These are phyloP conservation scores for Colletotrichum sp. DNA, from an alignment of 2,329 filamentous ascomycete genomes.

Conservation along the genomic window DNA sequence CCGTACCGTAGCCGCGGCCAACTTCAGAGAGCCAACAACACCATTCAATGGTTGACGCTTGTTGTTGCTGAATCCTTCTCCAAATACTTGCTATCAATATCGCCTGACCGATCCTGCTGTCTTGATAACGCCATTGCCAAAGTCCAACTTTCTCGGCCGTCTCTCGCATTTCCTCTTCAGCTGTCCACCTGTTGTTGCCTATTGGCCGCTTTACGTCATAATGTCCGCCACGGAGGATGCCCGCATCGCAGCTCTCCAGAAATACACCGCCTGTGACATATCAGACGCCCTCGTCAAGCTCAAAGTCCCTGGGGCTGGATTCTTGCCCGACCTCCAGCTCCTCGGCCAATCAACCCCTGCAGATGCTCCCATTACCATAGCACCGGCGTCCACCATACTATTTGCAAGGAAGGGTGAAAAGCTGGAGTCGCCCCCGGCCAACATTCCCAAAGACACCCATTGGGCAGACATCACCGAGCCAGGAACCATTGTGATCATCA, in stretches of 20 bases:
- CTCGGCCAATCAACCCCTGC: constrained; percentile 31
- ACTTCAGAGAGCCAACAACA: constrained; percentile 25
- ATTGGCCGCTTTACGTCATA: background rate
- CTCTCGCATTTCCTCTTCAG: background rate
- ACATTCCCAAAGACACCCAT: constrained; percentile 65
- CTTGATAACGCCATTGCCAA: background rate
- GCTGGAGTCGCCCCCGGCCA: constrained; percentile 35
- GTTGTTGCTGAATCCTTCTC: background rate
- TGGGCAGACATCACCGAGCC: constrained; percentile 70
- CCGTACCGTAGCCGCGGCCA: constrained; percentile 22
- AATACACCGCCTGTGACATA: constrained; percentile 61
- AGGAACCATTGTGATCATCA: constrained; percentile 68
- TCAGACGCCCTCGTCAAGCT: constrained; percentile 77
- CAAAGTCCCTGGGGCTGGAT: constrained; percentile 69
- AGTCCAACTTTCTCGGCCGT: background rate
- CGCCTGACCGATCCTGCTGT: background rate
- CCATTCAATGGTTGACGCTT: background rate
- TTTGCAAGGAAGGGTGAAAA: constrained; percentile 65
- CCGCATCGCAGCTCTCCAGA: constrained; percentile 28
- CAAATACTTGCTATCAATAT: background rate
- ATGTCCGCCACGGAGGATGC: constrained; percentile 26
- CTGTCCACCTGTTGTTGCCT: background rate
- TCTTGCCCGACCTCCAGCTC: constrained; percentile 61
- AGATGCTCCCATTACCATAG: constrained; percentile 41
- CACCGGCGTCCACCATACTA: constrained; percentile 64